Conservation (phyloP, 2,329 filamentous ascomycete genomes). For the Clonostachys rosea region DNA sequence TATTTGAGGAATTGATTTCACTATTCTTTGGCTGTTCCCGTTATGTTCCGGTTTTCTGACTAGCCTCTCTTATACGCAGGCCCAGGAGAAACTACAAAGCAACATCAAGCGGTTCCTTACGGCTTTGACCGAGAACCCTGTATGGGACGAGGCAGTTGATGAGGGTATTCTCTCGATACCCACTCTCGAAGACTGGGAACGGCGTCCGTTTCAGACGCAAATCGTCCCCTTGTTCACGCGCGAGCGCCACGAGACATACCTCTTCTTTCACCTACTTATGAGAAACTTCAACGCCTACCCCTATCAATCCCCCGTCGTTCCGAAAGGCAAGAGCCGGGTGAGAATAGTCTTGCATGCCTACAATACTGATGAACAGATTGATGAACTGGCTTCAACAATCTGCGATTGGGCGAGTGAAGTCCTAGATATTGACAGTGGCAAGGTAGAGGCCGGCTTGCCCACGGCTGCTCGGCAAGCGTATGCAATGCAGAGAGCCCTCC, state of each 20-base stretch:
- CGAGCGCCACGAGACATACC: constrained; percentile 11
- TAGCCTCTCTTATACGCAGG: neutral
- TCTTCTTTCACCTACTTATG: constrained; percentile 14
- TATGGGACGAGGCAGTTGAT: constrained; percentile 10
- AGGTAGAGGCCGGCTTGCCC: neutral
- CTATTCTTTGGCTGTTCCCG: neutral
- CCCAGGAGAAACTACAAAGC: constrained; percentile 5
- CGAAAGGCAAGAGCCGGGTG: constrained; percentile 27
- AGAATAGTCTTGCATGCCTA: constrained; percentile 32
- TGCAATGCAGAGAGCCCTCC: neutral
- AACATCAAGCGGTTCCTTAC: constrained; percentile 12
- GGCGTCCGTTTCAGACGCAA: constrained; percentile 12
- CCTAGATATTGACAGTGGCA: neutral
- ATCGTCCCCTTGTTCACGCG: constrained; percentile 16
- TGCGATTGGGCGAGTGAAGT: neutral
- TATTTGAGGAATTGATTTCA: too few species aligned
- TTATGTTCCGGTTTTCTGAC: neutral
- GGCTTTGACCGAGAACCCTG: constrained; percentile 7
- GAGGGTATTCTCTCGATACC: constrained; percentile 14
- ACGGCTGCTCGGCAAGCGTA: neutral
- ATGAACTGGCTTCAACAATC: constrained; percentile 6
- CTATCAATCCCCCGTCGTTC: constrained; percentile 31
- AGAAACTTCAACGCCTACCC: constrained; percentile 13
- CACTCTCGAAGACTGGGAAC: constrained; percentile 13
- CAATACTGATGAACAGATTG: constrained; percentile 28